Base-by-base conservation (phyloP, 2,329 filamentous ascomycete species). In the Aspergillus sp. region DNA sequence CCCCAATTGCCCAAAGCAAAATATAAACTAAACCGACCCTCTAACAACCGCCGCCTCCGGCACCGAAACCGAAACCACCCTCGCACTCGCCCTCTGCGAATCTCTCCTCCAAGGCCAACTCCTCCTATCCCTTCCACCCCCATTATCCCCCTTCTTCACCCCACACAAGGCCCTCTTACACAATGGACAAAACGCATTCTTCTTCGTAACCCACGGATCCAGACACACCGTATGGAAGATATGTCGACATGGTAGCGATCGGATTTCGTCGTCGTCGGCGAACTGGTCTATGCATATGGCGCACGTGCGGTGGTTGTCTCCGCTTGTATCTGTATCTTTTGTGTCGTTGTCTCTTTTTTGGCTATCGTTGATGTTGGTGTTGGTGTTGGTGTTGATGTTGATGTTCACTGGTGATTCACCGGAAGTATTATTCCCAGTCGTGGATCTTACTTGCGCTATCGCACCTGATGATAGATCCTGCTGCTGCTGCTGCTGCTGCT, bases 211-310 rank as follows among this genome's bases (percentile, higher is more conserved):
- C 95, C 95, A 99, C 8, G 95, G 95, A 69, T 99, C 95, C 47
- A 99, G 86, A 73, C 95, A 99, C 30, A 89, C 90, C 54, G 92
- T 92, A 74, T 99, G 95, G 84, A 98, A 99, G 57, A 94, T 92
- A 76, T 98, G 95, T n/a, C 93, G 93, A 70, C 95, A 98, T 4
- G 91, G 92, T 59, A 99, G 80, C 1, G 94, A 94, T 67, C 95
- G 91, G 50, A 99, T 88, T 71, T 97, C 92, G 68, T 98, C 94
- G 62, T 96, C 91, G 63, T 96, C 91, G 73, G 98, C 93, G 25
- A 30, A 98, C 83, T 0, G 86, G 89, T 99, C 95, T 68, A 99
- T 89, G 76, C 95, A 98, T 69, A 99, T 98, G 52, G 95, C 95
- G 76, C 95, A 99, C 48, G 62, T 38, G 11, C 8, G 54, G 39